Base-by-base conservation (phyloP, 2,329 filamentous ascomycete genomes). In the Aspergillus fumigatus region DNA sequence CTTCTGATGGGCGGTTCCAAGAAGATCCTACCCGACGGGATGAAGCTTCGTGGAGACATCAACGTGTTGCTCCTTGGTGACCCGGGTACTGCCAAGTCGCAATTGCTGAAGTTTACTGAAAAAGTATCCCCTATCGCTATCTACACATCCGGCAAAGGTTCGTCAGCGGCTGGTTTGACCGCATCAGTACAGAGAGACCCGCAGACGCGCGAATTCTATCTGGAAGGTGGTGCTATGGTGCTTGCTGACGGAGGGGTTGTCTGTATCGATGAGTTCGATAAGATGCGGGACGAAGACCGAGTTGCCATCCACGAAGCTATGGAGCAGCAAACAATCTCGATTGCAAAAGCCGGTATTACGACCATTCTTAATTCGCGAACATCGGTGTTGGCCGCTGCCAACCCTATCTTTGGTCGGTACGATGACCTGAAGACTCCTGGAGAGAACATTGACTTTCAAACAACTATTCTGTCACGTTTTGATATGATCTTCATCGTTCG, bases 401-500 rank as follows among this genome's bases (percentile, higher is more conserved):
- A 99, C 73, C 94, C 94, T 0, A 94, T 99, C 57, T 99, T 97
- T 69, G 94, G 94, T 53, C 88, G 94, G 26, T 99, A 99, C 76
- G 94, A 99, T 73, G 94, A 99, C 69, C 88, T 99, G 80, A 97
- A 97, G 75, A 92, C 90, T 0, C 94, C 94, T 0, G 94, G 94
- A 58, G 94, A 99, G 75, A 99, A 99, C 71, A 99, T 99, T 64
- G 94, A 99, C 75, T 99, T 99, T 76, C 94, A 99, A 70, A 99
- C 94, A 0, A 99, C 94, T 3, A 97, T 99, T 68, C 73, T 99
- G 63, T 97, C 93, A 2, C 90, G 94, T 83, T 99, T 99, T 73
- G 94, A 99, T 75, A 97, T 99, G 90, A 97, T 99, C 63, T 99
- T 97, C 79, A 97, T 99, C 64, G 93, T 99, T 60, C 90, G 90